phyloP scores from a whole-genome alignment of 2,329 filamentous ascomycete species.

The Pseudogymnoascus sp. region DNA sequence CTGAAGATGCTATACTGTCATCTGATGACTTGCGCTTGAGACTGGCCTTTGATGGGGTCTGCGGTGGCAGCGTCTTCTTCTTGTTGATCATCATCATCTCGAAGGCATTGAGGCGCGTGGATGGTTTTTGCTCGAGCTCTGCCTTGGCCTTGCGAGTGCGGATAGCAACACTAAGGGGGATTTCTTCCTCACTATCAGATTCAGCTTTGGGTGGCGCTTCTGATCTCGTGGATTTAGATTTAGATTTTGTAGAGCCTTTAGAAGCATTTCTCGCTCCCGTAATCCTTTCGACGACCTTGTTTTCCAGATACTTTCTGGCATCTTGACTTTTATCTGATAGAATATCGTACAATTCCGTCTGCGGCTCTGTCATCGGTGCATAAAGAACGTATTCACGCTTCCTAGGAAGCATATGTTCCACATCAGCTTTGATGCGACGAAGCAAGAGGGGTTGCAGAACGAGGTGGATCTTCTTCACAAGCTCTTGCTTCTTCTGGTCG shows the following conservation, averaged over 20 bases:
- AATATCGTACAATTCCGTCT: constrained; percentile 78
- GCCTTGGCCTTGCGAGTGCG: constrained; percentile 20
- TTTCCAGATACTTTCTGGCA: constrained; percentile 70
- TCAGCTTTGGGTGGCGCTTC: constrained; percentile 15
- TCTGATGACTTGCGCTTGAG: constrained; percentile 49
- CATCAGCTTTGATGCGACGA: constrained; percentile 84
- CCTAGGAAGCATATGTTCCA: constrained; percentile 83
- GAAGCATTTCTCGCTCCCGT: constrained; percentile 28
- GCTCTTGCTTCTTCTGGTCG: constrained; percentile 66
- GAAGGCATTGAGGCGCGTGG: constrained; percentile 36
- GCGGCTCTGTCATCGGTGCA: constrained; percentile 82
- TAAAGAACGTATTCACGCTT: constrained; percentile 96
- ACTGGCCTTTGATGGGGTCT: constrained; percentile 29
- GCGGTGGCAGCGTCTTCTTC: constrained; percentile 14
- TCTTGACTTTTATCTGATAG: constrained; percentile 51
- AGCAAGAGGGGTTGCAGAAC: constrained; percentile 88
- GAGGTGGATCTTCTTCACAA: constrained; percentile 83
- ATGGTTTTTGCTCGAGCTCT: constrained; percentile 13
- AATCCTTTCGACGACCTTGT: constrained; percentile 63
- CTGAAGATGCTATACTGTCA: constrained; percentile 34
- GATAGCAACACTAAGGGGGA: constrained; percentile 19
- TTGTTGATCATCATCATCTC: constrained; percentile 34
- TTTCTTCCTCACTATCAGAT: constrained; percentile 26
- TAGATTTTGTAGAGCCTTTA: constrained; percentile 3
- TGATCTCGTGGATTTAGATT: neutral